A percentile compares a stretch with the other conserved stretches of the same genome.
Evolutionary conservation across 345 rosid genomes (phyloP).

Genomic region (Rhodomyrtus tomentosa): DNA sequence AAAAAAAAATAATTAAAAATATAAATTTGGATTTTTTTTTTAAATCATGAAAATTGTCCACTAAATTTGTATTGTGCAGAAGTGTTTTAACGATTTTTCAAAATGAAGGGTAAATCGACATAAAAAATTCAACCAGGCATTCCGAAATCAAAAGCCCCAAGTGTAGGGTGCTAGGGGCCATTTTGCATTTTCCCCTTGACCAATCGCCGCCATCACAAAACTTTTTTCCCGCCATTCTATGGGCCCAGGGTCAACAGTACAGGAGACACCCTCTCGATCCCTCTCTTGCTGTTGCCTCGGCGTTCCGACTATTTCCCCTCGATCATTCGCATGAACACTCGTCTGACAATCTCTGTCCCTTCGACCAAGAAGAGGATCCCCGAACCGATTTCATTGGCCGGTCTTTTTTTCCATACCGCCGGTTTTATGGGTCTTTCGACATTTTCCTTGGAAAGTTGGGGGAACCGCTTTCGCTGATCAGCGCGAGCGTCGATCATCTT

Average conservation of each 20-base stretch:
- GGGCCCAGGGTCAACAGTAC: background rate
- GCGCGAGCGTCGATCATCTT: background rate
- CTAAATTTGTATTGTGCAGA: too few species aligned
- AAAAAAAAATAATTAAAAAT: too few species aligned
- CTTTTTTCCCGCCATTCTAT: background rate
- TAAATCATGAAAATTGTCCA: too few species aligned
- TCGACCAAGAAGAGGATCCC: background rate
- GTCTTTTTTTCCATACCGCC: rapidly evolving
- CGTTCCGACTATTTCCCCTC: background rate
- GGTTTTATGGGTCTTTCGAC: background rate
- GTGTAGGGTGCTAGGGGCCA: background rate
- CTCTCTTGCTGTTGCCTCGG: background rate
- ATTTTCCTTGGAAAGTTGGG: background rate
- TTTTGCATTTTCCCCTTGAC: background rate
- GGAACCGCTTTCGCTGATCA: background rate
- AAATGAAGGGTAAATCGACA: background rate
- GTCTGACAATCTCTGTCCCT: background rate
- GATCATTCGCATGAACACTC: background rate
- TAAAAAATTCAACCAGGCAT: background rate
- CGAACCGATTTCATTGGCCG: background rate
- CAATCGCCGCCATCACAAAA: background rate
- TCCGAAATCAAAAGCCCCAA: background rate
- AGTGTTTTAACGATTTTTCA: background rate
- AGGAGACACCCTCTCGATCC: background rate
- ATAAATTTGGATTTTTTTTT: too few species aligned